phyloP scores from a whole-genome alignment of 2,329 filamentous ascomycete genomes.

The Myriosclerotinia curreyana region DNA sequence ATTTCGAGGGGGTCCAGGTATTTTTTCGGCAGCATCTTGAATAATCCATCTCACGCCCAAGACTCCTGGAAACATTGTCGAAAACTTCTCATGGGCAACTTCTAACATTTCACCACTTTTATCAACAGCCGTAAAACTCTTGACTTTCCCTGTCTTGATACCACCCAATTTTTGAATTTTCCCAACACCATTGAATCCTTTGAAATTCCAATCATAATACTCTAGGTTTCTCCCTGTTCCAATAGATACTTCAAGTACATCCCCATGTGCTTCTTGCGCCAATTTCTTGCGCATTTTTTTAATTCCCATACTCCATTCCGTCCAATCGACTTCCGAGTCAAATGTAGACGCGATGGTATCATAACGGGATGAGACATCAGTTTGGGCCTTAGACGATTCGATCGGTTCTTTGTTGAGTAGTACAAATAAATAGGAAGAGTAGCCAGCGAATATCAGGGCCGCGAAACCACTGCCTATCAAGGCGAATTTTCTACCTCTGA shows the following conservation, averaged over 20 bases:
- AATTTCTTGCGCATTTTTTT: constrained; percentile 50
- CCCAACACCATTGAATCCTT: constrained; percentile 30
- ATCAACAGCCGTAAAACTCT: constrained; percentile 60
- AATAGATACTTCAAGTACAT: constrained; percentile 61
- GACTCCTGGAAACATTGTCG: constrained; percentile 44
- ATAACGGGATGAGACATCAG: constrained; percentile 38
- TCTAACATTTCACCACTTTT: constrained; percentile 59
- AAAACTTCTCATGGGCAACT: constrained; percentile 54
- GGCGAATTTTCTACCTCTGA: constrained; percentile 32
- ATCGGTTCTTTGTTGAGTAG: constrained; percentile 31
- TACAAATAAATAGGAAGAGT: constrained; percentile 40
- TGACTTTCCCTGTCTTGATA: constrained; percentile 42
- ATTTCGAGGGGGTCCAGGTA: constrained; percentile 33
- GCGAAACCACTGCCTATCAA: constrained; percentile 29
- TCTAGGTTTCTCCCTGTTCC: constrained; percentile 61
- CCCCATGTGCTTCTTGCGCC: constrained; percentile 48
- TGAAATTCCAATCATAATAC: constrained; percentile 55
- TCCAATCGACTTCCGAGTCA: constrained; percentile 55
- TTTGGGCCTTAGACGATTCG: constrained; percentile 30
- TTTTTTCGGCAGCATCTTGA: constrained; percentile 34
- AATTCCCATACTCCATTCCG: constrained; percentile 57
- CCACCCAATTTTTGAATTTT: constrained; percentile 27
- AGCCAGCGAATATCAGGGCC: constrained; percentile 25
- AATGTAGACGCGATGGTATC: constrained; percentile 50
- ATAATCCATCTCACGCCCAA: constrained; percentile 43